Conservation (phyloP, 495 filamentous ascomycete genomes). For the Hypoxylon subgilvum region DNA sequence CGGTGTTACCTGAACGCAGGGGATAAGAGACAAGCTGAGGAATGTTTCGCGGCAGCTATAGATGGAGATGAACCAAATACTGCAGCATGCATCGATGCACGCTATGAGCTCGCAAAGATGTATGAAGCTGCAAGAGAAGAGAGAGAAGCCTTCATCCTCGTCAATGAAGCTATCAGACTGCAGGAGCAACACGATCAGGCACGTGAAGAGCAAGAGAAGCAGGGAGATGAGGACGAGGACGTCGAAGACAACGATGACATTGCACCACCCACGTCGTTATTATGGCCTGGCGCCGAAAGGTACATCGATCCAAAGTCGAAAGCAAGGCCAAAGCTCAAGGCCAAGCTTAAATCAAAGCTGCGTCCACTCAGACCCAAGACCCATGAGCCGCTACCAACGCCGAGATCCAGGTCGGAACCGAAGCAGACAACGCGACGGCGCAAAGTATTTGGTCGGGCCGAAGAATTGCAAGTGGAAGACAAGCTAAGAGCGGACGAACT, state of each 20-base stretch:
- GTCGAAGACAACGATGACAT: constrained; percentile 16
- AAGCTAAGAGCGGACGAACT: constrained; percentile 32
- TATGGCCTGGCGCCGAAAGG: background rate
- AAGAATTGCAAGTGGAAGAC: constrained; percentile 39
- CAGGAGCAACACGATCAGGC: constrained; percentile 49
- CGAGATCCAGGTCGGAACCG: constrained; percentile 8
- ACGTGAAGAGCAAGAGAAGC: constrained; percentile 47
- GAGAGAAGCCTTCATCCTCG: constrained; percentile 73
- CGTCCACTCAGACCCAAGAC: constrained; percentile 23
- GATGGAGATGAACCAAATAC: constrained; percentile 70
- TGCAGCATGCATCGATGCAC: constrained; percentile 61
- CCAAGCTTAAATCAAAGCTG: too few relatives aligned
- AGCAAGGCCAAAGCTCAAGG: constrained; percentile 14
- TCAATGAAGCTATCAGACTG: constrained; percentile 74
- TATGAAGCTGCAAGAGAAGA: constrained; percentile 73
- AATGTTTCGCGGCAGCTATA: constrained; percentile 73
- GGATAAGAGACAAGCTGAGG: constrained; percentile 70
- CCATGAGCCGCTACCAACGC: constrained; percentile 12
- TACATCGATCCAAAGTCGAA: too few relatives aligned
- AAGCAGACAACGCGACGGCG: constrained; percentile 20
- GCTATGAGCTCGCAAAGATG: constrained; percentile 77
- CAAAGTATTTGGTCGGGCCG: constrained; percentile 37
- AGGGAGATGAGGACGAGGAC: constrained; percentile 33
- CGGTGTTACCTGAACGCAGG: constrained; percentile 71
- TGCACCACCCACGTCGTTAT: constrained; percentile 4